Percentiles rank a stretch among this genome's conserved stretches.
phyloP scores from a whole-genome alignment of 2,329 filamentous ascomycete species.

The Penicillium hesseltinei region DNA sequence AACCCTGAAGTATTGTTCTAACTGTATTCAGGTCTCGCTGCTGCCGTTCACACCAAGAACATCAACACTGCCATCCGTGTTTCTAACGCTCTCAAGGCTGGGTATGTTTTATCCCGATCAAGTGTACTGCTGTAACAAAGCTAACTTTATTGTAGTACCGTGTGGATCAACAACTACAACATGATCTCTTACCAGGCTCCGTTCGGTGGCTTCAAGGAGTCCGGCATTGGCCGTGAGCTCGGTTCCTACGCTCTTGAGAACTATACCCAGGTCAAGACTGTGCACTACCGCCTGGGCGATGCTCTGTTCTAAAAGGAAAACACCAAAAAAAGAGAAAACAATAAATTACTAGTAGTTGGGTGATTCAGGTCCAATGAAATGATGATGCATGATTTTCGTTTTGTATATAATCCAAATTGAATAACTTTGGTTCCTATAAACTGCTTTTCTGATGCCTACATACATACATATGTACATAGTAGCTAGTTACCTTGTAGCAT shows the following conservation, averaged over 20 bases:
- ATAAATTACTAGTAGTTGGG: neutral
- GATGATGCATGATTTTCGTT: constrained; percentile 4
- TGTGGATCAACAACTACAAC: constrained; percentile 71
- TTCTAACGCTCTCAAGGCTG: constrained; percentile 68
- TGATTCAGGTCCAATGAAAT: neutral
- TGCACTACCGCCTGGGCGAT: constrained; percentile 46
- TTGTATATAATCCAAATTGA: constrained; percentile 17
- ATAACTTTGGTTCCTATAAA: neutral
- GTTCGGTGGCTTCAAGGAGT: constrained; percentile 39
- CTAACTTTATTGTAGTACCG: constrained; percentile 41
- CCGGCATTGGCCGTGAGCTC: constrained; percentile 38
- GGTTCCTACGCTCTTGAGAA: constrained; percentile 51
- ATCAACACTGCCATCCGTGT: constrained; percentile 77
- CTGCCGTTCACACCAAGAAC: constrained; percentile 73
- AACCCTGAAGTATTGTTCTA: constrained; percentile 32
- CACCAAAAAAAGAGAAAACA: too few species aligned
- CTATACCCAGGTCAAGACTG: constrained; percentile 51
- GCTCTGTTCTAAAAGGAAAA: constrained; percentile 42
- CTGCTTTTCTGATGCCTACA: too few species aligned
- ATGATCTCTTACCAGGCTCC: constrained; percentile 53
- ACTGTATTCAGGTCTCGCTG: constrained; percentile 66
- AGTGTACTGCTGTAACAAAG: constrained; percentile 32
- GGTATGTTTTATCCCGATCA: constrained; percentile 51
- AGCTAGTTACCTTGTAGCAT: neutral
- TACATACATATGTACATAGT: too few species aligned